Evolutionary conservation across 1,284 basidiomycete genomes (phyloP).

Genomic region (Amylostereum areolatum): DNA sequence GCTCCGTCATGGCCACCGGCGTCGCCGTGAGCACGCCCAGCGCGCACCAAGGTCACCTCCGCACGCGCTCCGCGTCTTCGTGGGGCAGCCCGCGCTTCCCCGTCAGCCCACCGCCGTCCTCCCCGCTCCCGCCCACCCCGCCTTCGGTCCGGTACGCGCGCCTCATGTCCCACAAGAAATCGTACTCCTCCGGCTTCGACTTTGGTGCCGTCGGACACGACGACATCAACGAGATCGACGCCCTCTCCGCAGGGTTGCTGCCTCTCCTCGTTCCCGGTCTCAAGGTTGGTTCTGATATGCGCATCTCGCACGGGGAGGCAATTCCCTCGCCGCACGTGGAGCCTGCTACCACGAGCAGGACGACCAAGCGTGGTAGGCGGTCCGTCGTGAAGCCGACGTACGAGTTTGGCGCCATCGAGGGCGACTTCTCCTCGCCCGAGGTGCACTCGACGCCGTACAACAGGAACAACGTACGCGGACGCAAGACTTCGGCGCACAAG

Average conservation of each 20-base stretch:
- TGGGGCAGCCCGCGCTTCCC: conserved; percentile 37
- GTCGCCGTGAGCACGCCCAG: conserved; percentile 26
- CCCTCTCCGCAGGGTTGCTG: conserved; percentile 57
- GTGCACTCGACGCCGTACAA: conserved; percentile 52
- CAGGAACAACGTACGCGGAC: conserved; percentile 23
- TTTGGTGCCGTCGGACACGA: conserved; percentile 43
- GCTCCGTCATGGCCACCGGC: conserved; percentile 28
- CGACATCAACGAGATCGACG: conserved; percentile 61
- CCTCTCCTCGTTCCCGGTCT: conserved; percentile 66
- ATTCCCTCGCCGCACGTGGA: conserved; percentile 35
- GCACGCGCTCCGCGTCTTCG: conserved; percentile 41
- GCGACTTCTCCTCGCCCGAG: conserved; percentile 48
- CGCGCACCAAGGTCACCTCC: conserved; percentile 27
- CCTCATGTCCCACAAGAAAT: conserved; percentile 48
- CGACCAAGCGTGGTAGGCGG: conserved; percentile 13
- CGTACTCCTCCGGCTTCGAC: conserved; percentile 51
- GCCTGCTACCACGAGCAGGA: conserved; percentile 34
- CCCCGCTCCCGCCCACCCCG: conserved; percentile 65
- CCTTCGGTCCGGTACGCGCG: conserved; percentile 43
- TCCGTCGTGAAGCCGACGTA: conserved; percentile 16
- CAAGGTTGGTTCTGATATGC: conserved; percentile 48
- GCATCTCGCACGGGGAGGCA: conserved; percentile 38
- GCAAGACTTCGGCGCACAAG: conserved; percentile 47
- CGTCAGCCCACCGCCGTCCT: conserved; percentile 54
- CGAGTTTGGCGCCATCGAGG: conserved; percentile 30